Evolutionary conservation across 2,329 filamentous ascomycete species (phyloP).

Genomic region (Botryotinia narcissicola): DNA sequence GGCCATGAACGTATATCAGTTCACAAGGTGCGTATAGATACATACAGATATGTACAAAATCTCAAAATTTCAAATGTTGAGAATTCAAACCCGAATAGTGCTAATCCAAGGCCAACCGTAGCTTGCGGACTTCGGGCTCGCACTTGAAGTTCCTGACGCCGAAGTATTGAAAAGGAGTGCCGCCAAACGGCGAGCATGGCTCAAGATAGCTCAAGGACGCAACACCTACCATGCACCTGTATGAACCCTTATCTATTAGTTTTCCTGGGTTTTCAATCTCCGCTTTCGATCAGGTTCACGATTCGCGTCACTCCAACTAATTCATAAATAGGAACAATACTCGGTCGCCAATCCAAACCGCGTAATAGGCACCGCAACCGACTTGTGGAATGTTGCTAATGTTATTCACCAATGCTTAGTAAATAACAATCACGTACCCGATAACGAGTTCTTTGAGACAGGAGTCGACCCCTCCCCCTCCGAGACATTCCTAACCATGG

Average conservation of each 20-base stretch:
- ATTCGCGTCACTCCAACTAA: neutral
- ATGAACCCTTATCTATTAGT: neutral
- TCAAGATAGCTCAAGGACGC: neutral
- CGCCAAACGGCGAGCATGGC: neutral
- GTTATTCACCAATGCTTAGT: neutral
- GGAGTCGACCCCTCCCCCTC: neutral
- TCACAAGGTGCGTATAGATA: neutral
- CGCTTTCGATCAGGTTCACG: neutral
- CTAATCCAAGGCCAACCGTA: neutral
- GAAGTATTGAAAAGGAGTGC: neutral
- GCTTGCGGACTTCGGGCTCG: slow-evolving; percentile 13
- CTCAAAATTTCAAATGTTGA: neutral
- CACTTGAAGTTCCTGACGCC: neutral
- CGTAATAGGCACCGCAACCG: neutral
- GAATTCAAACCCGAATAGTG: neutral
- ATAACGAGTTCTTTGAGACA: neutral
- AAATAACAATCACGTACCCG: rapidly evolving
- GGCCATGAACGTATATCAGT: slow-evolving; percentile 2
- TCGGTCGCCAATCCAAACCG: neutral
- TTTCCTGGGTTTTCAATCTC: neutral
- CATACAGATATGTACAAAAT: neutral
- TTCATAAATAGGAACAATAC: neutral
- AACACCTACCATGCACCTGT: slow-evolving; percentile 8
- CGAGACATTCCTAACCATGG: neutral
- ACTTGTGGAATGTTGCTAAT: neutral